Percentiles rank a stretch among this genome's conserved stretches.
Conservation (phyloP, 352 stramenopile species). For the Phytophthora foliorum region DNA sequence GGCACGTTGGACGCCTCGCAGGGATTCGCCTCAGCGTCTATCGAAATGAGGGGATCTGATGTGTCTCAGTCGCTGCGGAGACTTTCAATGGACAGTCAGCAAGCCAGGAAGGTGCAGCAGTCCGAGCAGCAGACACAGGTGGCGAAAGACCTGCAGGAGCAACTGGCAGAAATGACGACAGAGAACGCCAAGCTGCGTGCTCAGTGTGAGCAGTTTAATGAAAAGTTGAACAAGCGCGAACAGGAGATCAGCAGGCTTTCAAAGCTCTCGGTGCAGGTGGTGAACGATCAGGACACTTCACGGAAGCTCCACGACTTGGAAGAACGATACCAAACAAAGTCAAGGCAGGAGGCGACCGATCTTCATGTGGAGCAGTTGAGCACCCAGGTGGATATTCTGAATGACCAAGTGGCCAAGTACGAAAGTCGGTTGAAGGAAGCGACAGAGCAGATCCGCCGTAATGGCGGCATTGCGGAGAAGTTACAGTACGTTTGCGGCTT, state of each 20-base stretch:
- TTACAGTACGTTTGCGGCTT: constrained; percentile 49
- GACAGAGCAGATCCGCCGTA: constrained; percentile 58
- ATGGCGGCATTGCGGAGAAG: constrained; percentile 58
- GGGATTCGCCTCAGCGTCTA: constrained; percentile 27
- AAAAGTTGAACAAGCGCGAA: constrained; percentile 72
- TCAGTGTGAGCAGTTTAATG: constrained; percentile 50
- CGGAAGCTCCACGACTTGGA: constrained; percentile 48
- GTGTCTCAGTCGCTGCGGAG: constrained; percentile 28
- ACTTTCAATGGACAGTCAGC: constrained; percentile 35
- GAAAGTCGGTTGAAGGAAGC: constrained; percentile 75
- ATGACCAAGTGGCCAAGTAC: constrained; percentile 86
- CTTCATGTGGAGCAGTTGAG: constrained; percentile 79
- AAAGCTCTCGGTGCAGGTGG: constrained; percentile 53
- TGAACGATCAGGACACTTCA: constrained; percentile 29
- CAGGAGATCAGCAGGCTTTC: constrained; percentile 74
- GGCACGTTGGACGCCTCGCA: constrained; percentile 18
- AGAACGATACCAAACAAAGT: constrained; percentile 41
- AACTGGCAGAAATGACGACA: constrained; percentile 51
- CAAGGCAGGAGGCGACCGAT: constrained; percentile 53
- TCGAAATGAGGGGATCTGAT: constrained; percentile 43
- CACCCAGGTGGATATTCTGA: constrained; percentile 78
- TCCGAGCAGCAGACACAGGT: constrained; percentile 40
- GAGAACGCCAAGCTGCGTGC: constrained; percentile 60
- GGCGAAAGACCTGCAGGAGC: constrained; percentile 54
- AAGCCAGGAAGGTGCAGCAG: constrained; percentile 26